Base-by-base conservation (phyloP, 2,329 filamentous ascomycete species). In the Paraconiothyrium brasiliense region DNA sequence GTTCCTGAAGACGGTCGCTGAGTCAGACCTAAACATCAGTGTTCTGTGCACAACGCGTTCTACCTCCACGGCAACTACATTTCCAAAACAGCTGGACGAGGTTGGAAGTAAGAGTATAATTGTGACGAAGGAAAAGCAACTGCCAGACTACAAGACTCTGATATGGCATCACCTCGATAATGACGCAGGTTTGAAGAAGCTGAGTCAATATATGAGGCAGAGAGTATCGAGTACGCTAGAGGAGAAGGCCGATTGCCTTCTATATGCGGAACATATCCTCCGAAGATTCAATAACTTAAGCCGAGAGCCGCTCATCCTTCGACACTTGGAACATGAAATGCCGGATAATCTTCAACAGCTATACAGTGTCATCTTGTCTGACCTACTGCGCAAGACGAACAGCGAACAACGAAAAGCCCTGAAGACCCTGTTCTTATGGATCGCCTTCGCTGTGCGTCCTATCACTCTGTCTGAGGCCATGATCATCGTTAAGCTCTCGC, bases 191-290 rank as follows among this genome's bases (percentile, higher is more conserved):
- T n/a, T 55, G 27, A 55, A 43, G 39, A 55, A 55, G 22, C 30
- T 55, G 52, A 55, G 52, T 30, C 39, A 55, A 20, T 55, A 55
- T 46, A 55, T 55, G 52, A 55, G 52, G 39, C 52, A 46, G 27
- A 55, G 39, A 35, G 30, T 55, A 9, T 32, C 52, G 6, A 55
- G 41, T 35, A 55, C 52, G 22, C 30, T 55, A 11, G 52, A 55
- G 10, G 52, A 55, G 14, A 55, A 46, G 14, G 52, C 52, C 16
- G 52, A 55, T 24, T 55, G 52, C n/a, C 41, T 55, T 13, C 41
- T 55, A 4, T 55, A 55, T 27, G 52, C 30, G 14, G 41, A 55
- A 24, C 52, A 55, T n/a, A 16, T 55, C 14, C 52, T 55, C 3
- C 24, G 52, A 8, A 55, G 52, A 22, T 55, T 55, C 39, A 55